These are phyloP conservation scores for Kwoniella sp. DNA, from an alignment of 768 basidiomycete genomes.

Conservation along the genomic window DNA sequence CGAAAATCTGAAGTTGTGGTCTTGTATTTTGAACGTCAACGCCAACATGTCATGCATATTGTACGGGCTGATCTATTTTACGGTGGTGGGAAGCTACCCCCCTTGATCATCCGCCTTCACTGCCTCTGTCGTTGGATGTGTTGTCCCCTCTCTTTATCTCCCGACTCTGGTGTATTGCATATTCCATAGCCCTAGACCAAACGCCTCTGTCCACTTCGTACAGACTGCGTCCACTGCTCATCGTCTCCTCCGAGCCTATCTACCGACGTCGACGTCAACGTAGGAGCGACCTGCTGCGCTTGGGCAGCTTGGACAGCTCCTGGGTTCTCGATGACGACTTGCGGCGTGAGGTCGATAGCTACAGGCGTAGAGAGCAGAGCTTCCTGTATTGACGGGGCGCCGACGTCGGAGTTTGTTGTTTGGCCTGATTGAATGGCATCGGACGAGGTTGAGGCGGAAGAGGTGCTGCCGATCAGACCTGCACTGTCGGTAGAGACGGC, in stretches of 20 bases:
- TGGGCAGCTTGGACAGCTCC: not conserved
- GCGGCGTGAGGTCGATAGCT: slow-evolving; percentile 21
- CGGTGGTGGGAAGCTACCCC: too few relatives aligned
- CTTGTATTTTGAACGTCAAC: too few relatives aligned
- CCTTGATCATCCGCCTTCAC: too few relatives aligned
- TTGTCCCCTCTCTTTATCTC: not conserved
- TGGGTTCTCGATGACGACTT: slow-evolving; percentile 17
- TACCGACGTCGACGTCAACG: not conserved
- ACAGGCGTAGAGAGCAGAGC: slow-evolving; percentile 17
- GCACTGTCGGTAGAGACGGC: not conserved
- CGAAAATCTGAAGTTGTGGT: too few relatives aligned
- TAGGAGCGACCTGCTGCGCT: not conserved
- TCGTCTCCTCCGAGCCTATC: slow-evolving; percentile 6
- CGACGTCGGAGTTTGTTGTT: not conserved
- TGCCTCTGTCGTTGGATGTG: too few relatives aligned
- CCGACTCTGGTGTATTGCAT: not conserved
- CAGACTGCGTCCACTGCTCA: slow-evolving; percentile 23
- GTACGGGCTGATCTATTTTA: too few relatives aligned
- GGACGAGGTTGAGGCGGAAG: not conserved
- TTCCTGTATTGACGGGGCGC: slow-evolving; percentile 14
- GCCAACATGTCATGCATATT: too few relatives aligned
- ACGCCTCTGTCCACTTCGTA: slow-evolving; percentile 31
- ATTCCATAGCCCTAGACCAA: slow-evolving; percentile 25
- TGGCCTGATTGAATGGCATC: not conserved
- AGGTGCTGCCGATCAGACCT: slow-evolving; percentile 5